A percentile compares a stretch with the other conserved stretches of the same genome.
Conservation (phyloP, 1,139 yeast genomes). For the Pichia inconspicua region DNA sequence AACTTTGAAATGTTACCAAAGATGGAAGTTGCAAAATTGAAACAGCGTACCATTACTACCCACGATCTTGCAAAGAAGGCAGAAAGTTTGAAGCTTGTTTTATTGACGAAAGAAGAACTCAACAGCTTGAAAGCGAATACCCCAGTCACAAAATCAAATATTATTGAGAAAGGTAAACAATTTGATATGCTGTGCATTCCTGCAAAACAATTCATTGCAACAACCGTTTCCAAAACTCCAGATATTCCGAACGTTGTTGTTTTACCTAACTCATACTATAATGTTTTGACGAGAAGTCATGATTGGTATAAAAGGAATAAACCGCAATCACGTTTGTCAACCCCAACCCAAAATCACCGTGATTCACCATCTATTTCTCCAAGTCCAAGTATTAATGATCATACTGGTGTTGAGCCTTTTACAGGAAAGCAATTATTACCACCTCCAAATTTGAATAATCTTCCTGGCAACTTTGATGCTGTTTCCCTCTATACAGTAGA, state of each 20-base stretch:
- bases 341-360: constrained; percentile 29
- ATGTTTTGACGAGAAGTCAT: constrained; percentile 39
- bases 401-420: constrained; percentile 5
- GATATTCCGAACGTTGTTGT: constrained; percentile 55
- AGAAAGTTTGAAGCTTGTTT: constrained; percentile 38
- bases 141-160: constrained; percentile 22
- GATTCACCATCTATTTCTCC: background rate
- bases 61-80: constrained; percentile 32
- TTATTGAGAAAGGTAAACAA: constrained; percentile 32
- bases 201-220: constrained; percentile 47
- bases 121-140: constrained; percentile 13
- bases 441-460: constrained; percentile 2
- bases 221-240: constrained; percentile 48
- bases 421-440: background rate
- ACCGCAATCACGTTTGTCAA: constrained; percentile 29
- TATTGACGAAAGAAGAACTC: constrained; percentile 34
- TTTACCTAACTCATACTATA: constrained; percentile 56
- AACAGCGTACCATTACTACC: constrained; percentile 21
- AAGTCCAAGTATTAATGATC: constrained; percentile 2
- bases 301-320: constrained; percentile 27
- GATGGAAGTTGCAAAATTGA: constrained; percentile 23
- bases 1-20: constrained; percentile 26
- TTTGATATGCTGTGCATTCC: constrained; percentile 50
- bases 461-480: constrained; percentile 11
- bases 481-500: constrained; percentile 34